phyloP scores from a whole-genome alignment of 2,329 filamentous ascomycete species.

The Ceratocystis smalleyi region DNA sequence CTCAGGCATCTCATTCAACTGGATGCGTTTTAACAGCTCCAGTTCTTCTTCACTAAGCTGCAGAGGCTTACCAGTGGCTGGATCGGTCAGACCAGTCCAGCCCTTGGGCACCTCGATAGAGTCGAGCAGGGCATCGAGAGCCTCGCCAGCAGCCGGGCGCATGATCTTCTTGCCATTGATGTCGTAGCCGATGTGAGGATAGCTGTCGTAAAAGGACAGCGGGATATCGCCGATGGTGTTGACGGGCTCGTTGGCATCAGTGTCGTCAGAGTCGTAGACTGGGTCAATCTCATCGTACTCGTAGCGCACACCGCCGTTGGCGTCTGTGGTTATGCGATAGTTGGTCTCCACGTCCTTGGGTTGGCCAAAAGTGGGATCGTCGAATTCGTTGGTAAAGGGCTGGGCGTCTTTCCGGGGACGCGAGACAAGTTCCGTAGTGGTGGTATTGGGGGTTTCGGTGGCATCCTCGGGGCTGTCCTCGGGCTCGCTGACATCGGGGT shows the following conservation, averaged over 20 bases:
- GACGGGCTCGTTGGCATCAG: constrained; percentile 57
- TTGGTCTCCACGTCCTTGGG: constrained; percentile 22
- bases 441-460: constrained; percentile 28
- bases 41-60: constrained; percentile 77
- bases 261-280: constrained; percentile 90
- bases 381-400: constrained; percentile 22
- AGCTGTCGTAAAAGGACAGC: constrained; percentile 88
- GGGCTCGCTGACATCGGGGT: constrained; percentile 22
- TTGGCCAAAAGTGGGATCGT: constrained; percentile 21
- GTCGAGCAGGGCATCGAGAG: constrained; percentile 81
- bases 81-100: constrained; percentile 92
- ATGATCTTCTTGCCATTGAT: constrained; percentile 98
- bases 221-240: constrained; percentile 97
- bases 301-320: constrained; percentile 80
- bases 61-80: constrained; percentile 80
- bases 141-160: constrained; percentile 85
- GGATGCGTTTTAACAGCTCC: constrained; percentile 73
- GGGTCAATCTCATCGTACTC: constrained; percentile 89
- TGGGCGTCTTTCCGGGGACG: constrained; percentile 21
- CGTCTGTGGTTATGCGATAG: constrained; percentile 54
- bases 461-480: constrained; percentile 28
- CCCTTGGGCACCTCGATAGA: constrained; percentile 95
- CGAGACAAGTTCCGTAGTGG: constrained; percentile 23
- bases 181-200: constrained; percentile 95
- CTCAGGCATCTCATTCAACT: constrained; percentile 73